Percentiles rank a stretch among this genome's conserved stretches.
phyloP scores from a whole-genome alignment of 2,329 filamentous ascomycete species.

The Xenoacremonium recifei region DNA sequence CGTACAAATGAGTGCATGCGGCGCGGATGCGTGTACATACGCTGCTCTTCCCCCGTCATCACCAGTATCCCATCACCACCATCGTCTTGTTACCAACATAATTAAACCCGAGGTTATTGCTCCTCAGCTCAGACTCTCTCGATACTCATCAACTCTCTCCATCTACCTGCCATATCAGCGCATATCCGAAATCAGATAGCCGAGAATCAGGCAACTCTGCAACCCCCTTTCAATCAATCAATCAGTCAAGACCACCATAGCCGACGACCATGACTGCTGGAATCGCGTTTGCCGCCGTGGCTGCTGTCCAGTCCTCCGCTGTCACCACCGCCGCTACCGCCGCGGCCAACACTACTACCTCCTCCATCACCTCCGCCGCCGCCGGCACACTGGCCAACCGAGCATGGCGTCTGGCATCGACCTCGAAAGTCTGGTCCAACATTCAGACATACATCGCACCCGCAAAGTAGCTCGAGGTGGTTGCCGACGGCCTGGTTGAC shows the following conservation, averaged over 20 bases:
- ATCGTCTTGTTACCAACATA: too few relatives aligned
- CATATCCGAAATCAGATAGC: too few relatives aligned
- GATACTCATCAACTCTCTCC: too few relatives aligned
- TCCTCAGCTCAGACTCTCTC: too few relatives aligned
- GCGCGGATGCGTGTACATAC: too few relatives aligned
- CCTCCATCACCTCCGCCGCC: not conserved
- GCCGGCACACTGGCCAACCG: conserved; percentile 7
- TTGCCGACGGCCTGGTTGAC: conserved; percentile 31
- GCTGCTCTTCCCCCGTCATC: too few relatives aligned
- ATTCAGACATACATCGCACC: conserved; percentile 39
- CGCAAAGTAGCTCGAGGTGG: conserved; percentile 36
- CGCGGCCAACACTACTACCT: not conserved
- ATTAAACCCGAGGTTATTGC: too few relatives aligned
- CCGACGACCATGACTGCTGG: not conserved
- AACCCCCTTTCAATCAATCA: too few relatives aligned
- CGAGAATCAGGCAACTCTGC: too few relatives aligned
- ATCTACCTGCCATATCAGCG: too few relatives aligned
- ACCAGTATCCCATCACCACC: too few relatives aligned
- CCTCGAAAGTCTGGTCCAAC: conserved; percentile 39
- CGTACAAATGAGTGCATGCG: too few relatives aligned
- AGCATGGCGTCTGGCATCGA: conserved; percentile 37
- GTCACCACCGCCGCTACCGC: conserved; percentile 1
- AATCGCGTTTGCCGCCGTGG: not conserved
- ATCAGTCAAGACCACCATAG: not conserved
- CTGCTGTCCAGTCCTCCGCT: conserved; percentile 1